These are phyloP conservation scores for Amaranthus hypochondriacus DNA, from an alignment of 148 eudicot genomes.

Conservation along the genomic window DNA sequence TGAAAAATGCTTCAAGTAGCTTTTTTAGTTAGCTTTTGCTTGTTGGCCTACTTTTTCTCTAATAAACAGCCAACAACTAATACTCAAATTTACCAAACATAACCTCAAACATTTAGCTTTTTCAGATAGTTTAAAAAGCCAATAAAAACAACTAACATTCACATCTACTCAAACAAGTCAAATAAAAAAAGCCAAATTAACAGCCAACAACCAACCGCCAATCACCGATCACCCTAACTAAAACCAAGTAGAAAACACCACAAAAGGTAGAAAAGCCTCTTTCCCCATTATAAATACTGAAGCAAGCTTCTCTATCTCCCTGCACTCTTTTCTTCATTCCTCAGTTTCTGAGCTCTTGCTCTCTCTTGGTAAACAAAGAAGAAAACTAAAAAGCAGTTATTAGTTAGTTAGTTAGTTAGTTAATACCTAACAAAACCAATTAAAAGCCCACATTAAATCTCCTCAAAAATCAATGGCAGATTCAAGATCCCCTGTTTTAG, in stretches of 20 bases:
- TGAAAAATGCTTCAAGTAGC: too few species aligned
- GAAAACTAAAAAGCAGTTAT: not conserved
- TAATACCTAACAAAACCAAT: not conserved
- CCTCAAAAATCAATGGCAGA: constrained; percentile 42
- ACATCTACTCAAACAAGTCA: too few species aligned
- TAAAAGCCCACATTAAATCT: not conserved
- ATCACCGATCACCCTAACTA: too few species aligned
- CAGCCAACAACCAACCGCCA: too few species aligned
- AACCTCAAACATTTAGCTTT: too few species aligned
- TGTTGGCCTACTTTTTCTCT: too few species aligned
- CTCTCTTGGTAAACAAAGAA: not conserved
- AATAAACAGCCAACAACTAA: too few species aligned
- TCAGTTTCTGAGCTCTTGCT: not conserved
- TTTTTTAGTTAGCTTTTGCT: too few species aligned
- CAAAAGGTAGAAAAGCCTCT: not conserved
- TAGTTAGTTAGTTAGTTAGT: not conserved
- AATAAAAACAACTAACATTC: too few species aligned
- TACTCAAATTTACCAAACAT: too few species aligned
- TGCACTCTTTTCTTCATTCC: not conserved
- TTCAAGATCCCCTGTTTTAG: constrained; percentile 11
- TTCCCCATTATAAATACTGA: constrained; percentile 24
- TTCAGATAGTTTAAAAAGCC: too few species aligned
- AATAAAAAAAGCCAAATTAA: too few species aligned
- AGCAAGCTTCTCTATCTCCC: constrained; percentile 12
- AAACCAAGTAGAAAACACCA: not conserved